Conservation (phyloP, 148 eudicot genomes). For the Rhododendron kiyosumense region DNA sequence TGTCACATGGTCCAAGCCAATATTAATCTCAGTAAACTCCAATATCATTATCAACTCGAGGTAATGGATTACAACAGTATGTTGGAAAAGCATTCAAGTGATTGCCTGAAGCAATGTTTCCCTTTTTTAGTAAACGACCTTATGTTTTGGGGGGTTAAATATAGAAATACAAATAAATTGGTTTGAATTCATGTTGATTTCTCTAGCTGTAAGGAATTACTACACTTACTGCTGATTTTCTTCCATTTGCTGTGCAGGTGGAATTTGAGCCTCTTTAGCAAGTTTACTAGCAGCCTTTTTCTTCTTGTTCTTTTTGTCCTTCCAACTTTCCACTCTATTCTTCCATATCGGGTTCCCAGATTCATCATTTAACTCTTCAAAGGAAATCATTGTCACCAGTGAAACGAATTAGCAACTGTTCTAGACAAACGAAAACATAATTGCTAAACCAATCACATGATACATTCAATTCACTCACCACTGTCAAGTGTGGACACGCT, state of each 20-base stretch:
- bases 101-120: not conserved
- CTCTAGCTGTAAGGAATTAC: not conserved
- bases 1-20: not conserved
- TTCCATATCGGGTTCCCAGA: slow-evolving; percentile 94
- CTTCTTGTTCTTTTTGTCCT: slow-evolving; percentile 83
- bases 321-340: slow-evolving; percentile 93
- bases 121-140: not conserved
- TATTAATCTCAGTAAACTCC: not conserved
- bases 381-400: not conserved
- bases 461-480: slow-evolving; percentile 46
- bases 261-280: slow-evolving; percentile 52
- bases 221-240: slow-evolving; percentile 47
- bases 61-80: slow-evolving; percentile 1
- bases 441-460: not conserved
- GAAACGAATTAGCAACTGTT: not conserved
- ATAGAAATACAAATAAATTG: not conserved
- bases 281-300: slow-evolving; percentile 42
- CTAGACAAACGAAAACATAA: not conserved
- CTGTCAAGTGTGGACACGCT: slow-evolving; percentile 79
- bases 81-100: not conserved
- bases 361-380: slow-evolving; percentile 60
- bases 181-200: not conserved
- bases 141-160: not conserved
- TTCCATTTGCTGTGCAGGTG: slow-evolving; percentile 76
- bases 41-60: not conserved